Conservation (phyloP, 2,329 filamentous ascomycete species). For the Epichloe typhina region DNA sequence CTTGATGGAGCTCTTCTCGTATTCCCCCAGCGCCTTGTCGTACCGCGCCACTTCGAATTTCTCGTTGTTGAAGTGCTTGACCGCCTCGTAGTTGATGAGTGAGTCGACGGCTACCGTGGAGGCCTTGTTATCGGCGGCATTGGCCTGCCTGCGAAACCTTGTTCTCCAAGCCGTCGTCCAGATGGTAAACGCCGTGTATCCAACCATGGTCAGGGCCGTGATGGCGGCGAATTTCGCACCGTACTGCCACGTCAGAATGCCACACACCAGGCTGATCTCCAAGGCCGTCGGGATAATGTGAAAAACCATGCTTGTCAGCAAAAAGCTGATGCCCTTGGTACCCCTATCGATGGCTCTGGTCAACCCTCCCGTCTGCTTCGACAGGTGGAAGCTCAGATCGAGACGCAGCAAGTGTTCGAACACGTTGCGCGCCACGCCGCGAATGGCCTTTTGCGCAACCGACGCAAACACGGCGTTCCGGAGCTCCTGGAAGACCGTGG, state of each 20-base stretch:
- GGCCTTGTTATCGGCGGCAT: constrained; percentile 89
- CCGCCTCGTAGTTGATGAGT: constrained; percentile 95
- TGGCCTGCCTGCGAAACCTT: constrained; percentile 87
- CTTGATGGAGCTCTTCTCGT: constrained; percentile 92
- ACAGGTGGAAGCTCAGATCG: constrained; percentile 87
- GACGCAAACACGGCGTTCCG: constrained; percentile 95
- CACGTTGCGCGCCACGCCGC: constrained; percentile 79
- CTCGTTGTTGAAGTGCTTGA: constrained; percentile 99
- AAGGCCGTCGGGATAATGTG: constrained; percentile 88
- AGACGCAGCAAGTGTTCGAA: constrained; percentile 81
- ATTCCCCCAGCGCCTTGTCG: constrained; percentile 68
- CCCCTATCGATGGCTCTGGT: constrained; percentile 91
- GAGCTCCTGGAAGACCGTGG: constrained; percentile 82
- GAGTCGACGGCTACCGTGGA: constrained; percentile 94
- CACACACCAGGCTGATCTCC: constrained; percentile 91
- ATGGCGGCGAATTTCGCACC: constrained; percentile 84
- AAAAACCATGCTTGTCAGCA: constrained; percentile 96
- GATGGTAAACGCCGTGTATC: constrained; percentile 94
- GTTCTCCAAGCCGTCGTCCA: constrained; percentile 94
- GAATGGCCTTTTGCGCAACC: constrained; percentile 92
- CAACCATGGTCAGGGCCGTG: constrained; percentile 79
- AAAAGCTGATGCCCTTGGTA: constrained; percentile 95
- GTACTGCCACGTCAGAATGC: constrained; percentile 93
- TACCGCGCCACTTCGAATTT: constrained; percentile 86
- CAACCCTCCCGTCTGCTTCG: constrained; percentile 85